phyloP scores from a whole-genome alignment of 78 protist species.

The Ministeria vibrans region DNA sequence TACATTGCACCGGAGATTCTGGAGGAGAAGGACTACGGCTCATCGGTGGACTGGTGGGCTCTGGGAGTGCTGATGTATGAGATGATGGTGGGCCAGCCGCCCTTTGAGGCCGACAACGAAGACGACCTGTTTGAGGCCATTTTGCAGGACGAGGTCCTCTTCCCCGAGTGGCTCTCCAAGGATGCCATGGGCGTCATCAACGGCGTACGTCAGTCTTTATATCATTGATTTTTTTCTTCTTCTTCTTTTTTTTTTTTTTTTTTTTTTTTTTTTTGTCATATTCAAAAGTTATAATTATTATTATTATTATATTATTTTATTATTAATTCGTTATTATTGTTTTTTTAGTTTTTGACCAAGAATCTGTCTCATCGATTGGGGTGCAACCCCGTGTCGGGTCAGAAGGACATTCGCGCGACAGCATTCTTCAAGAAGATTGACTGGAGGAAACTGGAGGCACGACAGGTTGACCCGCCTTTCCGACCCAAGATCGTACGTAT shows the following conservation, averaged over 20 bases:
- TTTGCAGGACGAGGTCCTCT: background rate
- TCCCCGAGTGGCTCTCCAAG: constrained; percentile 4
- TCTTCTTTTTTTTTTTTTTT: background rate
- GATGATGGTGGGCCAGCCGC: constrained; percentile 59
- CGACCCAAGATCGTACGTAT: background rate
- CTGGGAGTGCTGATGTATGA: constrained; percentile 46
- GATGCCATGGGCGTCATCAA: background rate
- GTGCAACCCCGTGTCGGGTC: constrained; percentile 12
- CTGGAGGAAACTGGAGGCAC: constrained; percentile 14
- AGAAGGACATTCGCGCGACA: constrained; percentile 27
- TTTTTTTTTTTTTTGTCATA: constrained; percentile 9
- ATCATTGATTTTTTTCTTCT: background rate
- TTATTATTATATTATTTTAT: no score
- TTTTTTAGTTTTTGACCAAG: constrained; percentile 25
- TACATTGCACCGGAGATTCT: constrained; percentile 60
- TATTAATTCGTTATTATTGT: no score
- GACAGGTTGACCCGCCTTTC: constrained; percentile 8
- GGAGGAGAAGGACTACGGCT: constrained; percentile 33
- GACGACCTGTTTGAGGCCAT: constrained; percentile 52
- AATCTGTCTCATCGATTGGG: constrained; percentile 38
- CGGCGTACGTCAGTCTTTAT: background rate
- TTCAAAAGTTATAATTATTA: background rate
- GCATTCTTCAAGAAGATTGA: constrained; percentile 56
- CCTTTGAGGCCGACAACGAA: constrained; percentile 32
- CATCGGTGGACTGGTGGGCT: constrained; percentile 57